A percentile compares a stretch with the other conserved stretches of the same genome.
Conservation (phyloP, 306 rosid species). For the Carpinus fangiana region DNA sequence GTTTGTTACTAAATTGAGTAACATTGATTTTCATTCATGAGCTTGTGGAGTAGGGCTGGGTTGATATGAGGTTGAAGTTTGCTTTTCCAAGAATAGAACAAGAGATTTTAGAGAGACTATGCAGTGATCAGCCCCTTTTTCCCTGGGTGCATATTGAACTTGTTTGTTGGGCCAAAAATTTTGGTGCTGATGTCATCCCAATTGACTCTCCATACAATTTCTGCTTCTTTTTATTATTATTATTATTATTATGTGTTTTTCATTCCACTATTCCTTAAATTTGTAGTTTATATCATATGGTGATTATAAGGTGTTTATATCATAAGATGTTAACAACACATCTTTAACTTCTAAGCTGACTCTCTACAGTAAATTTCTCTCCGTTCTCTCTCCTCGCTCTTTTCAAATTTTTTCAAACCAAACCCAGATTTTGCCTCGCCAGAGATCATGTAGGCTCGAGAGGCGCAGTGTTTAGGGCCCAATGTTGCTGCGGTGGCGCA, state of each 20-base stretch:
- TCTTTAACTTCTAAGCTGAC: no score
- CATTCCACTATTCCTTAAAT: not conserved
- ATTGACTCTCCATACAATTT: not conserved
- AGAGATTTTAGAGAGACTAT: not conserved
- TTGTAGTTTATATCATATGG: not conserved
- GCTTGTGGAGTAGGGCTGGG: not conserved
- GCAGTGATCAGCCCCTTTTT: not conserved
- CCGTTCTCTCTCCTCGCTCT: no score
- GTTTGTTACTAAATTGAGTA: not conserved
- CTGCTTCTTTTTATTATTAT: not conserved
- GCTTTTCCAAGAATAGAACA: conserved; percentile 1
- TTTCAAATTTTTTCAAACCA: no score
- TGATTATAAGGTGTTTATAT: no score
- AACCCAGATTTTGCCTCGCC: no score
- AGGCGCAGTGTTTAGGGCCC: no score
- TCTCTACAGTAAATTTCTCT: no score
- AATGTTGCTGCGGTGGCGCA: no score
- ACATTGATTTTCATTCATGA: not conserved
- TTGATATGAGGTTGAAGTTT: not conserved
- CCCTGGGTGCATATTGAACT: not conserved
- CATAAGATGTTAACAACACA: no score
- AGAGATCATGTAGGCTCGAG: no score
- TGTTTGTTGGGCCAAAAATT: not conserved
- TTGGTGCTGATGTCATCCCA: not conserved
- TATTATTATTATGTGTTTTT: not conserved